A percentile compares a stretch with the other conserved stretches of the same genome.
Evolutionary conservation across 257 asterid genomes (phyloP).

Genomic region (Lycium ferocissimum): DNA sequence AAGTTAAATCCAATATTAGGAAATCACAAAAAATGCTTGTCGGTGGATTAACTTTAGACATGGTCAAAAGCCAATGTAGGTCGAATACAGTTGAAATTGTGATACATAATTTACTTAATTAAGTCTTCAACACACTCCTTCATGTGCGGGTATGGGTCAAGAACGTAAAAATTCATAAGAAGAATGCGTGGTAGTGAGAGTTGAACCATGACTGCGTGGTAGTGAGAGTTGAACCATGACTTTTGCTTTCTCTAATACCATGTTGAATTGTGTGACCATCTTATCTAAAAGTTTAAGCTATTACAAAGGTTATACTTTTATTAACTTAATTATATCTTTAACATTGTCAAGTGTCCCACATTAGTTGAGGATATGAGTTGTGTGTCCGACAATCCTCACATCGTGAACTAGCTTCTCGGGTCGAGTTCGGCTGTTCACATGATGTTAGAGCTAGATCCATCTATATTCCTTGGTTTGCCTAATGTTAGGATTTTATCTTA

Average conservation of each 20-base stretch:
- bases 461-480: neutral
- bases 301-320: neutral
- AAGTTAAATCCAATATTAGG: neutral
- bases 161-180: neutral
- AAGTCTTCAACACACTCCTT: neutral
- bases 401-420: neutral
- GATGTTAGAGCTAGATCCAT: neutral
- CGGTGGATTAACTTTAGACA: neutral
- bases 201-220: neutral
- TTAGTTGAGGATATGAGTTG: neutral
- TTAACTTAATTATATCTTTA: no score
- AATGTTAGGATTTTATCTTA: neutral
- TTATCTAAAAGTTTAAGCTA: neutral
- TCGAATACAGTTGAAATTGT: neutral
- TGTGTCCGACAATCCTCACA: neutral
- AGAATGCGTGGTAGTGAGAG: neutral
- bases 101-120: neutral
- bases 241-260: neutral
- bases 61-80: neutral
- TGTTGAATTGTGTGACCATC: neutral
- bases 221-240: neutral
- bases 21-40: neutral
- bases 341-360: neutral
- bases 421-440: neutral
- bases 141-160: neutral